Evolutionary conservation across 169 alveolate genomes (phyloP), one percentile per base, ranked within the genome.

Genomic region (Cryptosporidium viatorum): DNA sequence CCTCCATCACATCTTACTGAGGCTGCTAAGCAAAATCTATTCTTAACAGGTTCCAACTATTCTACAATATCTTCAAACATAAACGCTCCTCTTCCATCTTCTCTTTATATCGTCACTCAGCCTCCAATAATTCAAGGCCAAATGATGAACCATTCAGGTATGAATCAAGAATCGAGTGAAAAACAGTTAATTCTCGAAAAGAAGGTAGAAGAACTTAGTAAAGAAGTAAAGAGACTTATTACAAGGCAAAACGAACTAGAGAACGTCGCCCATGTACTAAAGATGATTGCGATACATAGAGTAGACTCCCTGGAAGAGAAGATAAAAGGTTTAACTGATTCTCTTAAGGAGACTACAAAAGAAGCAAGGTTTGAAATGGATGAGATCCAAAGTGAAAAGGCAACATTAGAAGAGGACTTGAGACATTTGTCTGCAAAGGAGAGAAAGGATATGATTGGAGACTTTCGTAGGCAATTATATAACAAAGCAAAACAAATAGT

Each of bases 251-350:
- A 16, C 29, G 89, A 80, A 43, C 51, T 80, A 2, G 89, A 80
- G 65, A 80, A 21, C 62, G 68, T 80, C 4, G 89, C 89, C 55
- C 89, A 80, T 62, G 69, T 80, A 33, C 69, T 80, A n/a, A 80
- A 80, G 43, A 80, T 80, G 74, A 69, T 80, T 43, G 89, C 89
- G 26, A 80, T 80, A 41, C 73, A 59, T n/a, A 59, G 89, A 80
- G 89, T 80, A 5, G 89, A 80, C 59, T 62, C 80, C 55, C 41
- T 80, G 26, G 89, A 80, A 29, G 89, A 80, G 31, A 80, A 65
- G 75, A 62, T 80, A 80, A 45, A 59, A 41, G 59, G 59, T 9
- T 67, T 80, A n/a, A 35, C 89, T 9, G 50, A n/a, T 67, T 80
- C 75, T 4, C 21, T 80, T 14, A 14, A 31, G 26, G 74, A 18